Base-by-base conservation (phyloP, 495 filamentous ascomycete species). In the Apiosordaria backusii region DNA sequence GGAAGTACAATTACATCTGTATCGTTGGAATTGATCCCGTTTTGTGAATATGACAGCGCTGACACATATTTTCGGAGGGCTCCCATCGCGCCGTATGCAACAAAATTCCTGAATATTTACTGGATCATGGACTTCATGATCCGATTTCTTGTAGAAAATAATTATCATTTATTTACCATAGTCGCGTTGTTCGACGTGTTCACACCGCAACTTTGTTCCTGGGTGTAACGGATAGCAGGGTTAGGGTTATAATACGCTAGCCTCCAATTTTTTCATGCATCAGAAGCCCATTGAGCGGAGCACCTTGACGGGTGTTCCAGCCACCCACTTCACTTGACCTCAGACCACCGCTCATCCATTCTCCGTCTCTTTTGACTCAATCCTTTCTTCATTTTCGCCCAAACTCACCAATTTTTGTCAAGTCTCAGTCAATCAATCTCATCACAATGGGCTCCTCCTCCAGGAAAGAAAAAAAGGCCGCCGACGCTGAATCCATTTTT, bases 1-100 rank as follows among this genome's bases (percentile, higher is more conserved):
- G 61, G 60, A 15, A 18, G 57, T 45, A 45, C 35, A 45, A 45
- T 45, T 45, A 45, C 35, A 45, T 40, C 45, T 57, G 24, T 52
- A 52, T 59, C 7, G 67, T 69, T 57, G 54, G 64, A 54, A 27
- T 66, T 64, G 67, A 69, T 69, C 67, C 67, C 67, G 24, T 60
- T 22, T 60, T 64, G 52, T 23, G 52, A 55, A 23, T 15, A 21
- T 19, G 22, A 55, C 22, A 55, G 19, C n/a, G 52, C 52, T 55
- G 52, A 55, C 52, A 23, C 22, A 55, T 55, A 19, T 55, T 13
- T 55, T 15, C n/a, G 18, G 52, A 55, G 35, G 9, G 35, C 16
- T 15, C 35, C 35, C 9, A 15, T 13, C 35, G 16, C 35, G 35
- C 0, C 16, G 35, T 45, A 45, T 45, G 35, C 27, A 29, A 29